Conservation (phyloP, 805 yeast genomes). For the Ogataea methylovora region DNA sequence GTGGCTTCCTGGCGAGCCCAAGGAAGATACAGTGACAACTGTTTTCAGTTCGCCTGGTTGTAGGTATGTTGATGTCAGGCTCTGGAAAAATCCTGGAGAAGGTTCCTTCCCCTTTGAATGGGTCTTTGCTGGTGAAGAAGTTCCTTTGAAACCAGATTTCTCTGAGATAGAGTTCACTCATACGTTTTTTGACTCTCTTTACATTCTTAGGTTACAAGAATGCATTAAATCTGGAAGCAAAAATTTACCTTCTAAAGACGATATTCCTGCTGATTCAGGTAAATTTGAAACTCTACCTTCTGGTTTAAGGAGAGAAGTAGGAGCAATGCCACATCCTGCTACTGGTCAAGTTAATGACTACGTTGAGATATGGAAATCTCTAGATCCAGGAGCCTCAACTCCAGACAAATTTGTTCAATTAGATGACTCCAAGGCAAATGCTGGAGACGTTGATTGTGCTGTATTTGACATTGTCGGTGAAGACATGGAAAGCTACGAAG, state of each 20-base stretch:
- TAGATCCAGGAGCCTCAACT: conserved; percentile 30
- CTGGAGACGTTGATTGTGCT: conserved; percentile 8
- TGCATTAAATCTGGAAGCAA: conserved; percentile 5
- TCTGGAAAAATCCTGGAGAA: conserved; percentile 22
- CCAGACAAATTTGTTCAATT: conserved; percentile 16
- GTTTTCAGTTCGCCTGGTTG: conserved; percentile 37
- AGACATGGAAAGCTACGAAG: conserved; percentile 22
- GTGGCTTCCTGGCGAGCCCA: conserved; percentile 36
- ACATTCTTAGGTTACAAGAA: conserved; percentile 15
- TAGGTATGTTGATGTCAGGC: conserved; percentile 42
- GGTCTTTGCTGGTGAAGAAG: conserved; percentile 48
- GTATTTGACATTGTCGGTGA: conserved; percentile 21
- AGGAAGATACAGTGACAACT: conserved; percentile 40
- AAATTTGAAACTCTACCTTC: conserved; percentile 30
- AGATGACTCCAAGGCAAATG: neutral
- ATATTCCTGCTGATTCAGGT: conserved; percentile 36
- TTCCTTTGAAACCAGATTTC: conserved; percentile 14
- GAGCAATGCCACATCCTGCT: conserved; percentile 38
- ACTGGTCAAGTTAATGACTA: conserved; percentile 34
- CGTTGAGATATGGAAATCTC: conserved; percentile 47
- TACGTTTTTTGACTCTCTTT: conserved; percentile 33
- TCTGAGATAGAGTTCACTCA: conserved; percentile 30
- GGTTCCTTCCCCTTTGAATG: conserved; percentile 45
- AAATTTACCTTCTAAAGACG: conserved; percentile 5
- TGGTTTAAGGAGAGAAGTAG: conserved; percentile 42